These are phyloP conservation scores for Gossypium sturtianum DNA, from an alignment of 345 rosid genomes.

Conservation along the genomic window DNA sequence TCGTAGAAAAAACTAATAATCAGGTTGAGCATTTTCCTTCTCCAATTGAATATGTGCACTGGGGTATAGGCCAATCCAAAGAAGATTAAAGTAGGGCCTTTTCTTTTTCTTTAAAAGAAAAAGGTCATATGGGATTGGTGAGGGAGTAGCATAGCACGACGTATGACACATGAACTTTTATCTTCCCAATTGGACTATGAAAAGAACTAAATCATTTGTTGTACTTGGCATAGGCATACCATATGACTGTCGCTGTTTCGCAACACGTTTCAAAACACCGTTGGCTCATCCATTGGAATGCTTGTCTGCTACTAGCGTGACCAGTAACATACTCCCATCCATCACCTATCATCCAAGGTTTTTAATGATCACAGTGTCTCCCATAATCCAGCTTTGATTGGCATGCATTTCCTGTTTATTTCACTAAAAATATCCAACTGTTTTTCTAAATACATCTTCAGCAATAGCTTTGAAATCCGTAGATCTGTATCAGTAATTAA, in stretches of 20 bases:
- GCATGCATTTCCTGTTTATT: not conserved
- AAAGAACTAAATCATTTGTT: slow-evolving; percentile 2
- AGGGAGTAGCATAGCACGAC: not conserved
- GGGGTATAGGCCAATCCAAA: not conserved
- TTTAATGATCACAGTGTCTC: slow-evolving; percentile 21
- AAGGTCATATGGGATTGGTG: not conserved
- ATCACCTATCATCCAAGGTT: not conserved
- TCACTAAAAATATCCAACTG: not conserved
- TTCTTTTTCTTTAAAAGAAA: not conserved
- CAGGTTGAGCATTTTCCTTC: not conserved
- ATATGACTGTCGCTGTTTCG: not conserved
- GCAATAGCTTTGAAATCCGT: not conserved
- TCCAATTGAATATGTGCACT: not conserved
- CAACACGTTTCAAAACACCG: slow-evolving; percentile 10
- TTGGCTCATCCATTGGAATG: slow-evolving; percentile 10
- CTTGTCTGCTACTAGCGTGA: slow-evolving; percentile 32
- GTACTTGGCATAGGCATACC: slow-evolving; percentile 1
- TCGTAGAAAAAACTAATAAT: no score
- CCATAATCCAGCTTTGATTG: slow-evolving; percentile 21
- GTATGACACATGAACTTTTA: not conserved
- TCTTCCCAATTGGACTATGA: not conserved
- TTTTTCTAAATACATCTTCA: not conserved
- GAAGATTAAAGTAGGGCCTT: not conserved
- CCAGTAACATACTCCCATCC: slow-evolving; percentile 10
- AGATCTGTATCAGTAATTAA: not conserved